Conservation (phyloP, 225 moss, liverwort and hornwort genomes). For the Climacium dendroides region DNA sequence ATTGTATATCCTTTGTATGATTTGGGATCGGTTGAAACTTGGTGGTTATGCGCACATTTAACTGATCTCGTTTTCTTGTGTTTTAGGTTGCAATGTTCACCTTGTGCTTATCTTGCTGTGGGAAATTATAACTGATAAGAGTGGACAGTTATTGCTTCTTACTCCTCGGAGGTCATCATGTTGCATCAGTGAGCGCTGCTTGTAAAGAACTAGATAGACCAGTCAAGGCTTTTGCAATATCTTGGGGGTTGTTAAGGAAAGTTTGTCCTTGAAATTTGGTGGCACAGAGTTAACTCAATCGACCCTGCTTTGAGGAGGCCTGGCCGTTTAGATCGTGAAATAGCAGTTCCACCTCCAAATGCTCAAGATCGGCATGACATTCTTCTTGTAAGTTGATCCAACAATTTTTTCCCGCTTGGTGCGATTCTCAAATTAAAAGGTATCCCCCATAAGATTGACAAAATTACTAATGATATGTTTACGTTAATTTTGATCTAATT, state of each 20-base stretch:
- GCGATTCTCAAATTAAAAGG: neutral
- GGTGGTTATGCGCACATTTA: neutral
- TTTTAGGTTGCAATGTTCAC: neutral
- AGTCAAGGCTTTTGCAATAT: neutral
- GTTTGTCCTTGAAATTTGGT: neutral
- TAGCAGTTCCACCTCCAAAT: conserved; percentile 78
- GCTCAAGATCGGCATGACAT: conserved; percentile 65
- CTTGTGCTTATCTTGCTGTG: neutral
- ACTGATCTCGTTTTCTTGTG: neutral
- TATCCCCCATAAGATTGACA: neutral
- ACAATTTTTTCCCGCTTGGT: neutral
- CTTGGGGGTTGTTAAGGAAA: neutral
- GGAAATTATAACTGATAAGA: neutral
- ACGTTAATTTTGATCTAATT: neutral
- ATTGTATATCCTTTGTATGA: neutral
- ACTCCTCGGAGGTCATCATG: neutral
- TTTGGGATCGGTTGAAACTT: neutral
- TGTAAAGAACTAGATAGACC: neutral
- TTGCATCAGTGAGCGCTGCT: neutral
- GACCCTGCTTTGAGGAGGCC: conserved; percentile 89
- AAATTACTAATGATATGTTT: neutral
- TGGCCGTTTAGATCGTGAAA: conserved; percentile 95
- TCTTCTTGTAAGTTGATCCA: conserved; percentile 47
- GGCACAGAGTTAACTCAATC: conserved; percentile 73
- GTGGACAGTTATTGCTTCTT: neutral